Evolutionary conservation across 345 rosid genomes (phyloP).

Genomic region (Stellera chamaejasme): DNA sequence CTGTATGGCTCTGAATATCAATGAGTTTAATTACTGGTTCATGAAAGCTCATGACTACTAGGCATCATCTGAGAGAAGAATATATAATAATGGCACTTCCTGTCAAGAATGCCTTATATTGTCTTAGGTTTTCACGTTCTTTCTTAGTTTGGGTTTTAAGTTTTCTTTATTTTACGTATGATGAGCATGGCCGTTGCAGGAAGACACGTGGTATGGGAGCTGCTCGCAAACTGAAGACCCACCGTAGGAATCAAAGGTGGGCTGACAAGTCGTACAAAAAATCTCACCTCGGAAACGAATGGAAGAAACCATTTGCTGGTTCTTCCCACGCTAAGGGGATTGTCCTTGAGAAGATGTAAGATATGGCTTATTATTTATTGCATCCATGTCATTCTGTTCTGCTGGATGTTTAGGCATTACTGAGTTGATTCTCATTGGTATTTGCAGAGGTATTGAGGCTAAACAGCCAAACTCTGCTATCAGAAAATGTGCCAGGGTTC

Average conservation of each 20-base stretch:
- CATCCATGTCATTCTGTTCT: background rate
- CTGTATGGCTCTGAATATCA: too few species aligned
- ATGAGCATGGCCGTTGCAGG: constrained; percentile 14
- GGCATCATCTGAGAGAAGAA: too few species aligned
- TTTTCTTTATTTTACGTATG: background rate
- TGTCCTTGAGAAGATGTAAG: constrained; percentile 63
- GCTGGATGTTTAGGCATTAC: background rate
- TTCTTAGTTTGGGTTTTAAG: background rate
- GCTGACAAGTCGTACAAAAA: constrained; percentile 63
- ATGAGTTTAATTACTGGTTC: too few species aligned
- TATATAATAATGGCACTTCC: too few species aligned
- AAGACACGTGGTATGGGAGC: constrained; percentile 79
- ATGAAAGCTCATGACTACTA: too few species aligned
- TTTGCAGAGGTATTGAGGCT: constrained; percentile 33
- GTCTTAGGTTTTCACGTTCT: background rate
- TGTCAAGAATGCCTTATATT: background rate
- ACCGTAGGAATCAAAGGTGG: constrained; percentile 60
- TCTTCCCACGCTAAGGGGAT: constrained; percentile 71
- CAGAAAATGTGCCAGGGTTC: constrained; percentile 66
- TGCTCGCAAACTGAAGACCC: constrained; percentile 47
- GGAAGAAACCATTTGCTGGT: constrained; percentile 75
- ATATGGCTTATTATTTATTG: background rate
- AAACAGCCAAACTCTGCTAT: constrained; percentile 75
- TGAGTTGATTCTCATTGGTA: background rate
- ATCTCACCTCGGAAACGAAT: constrained; percentile 56